These are phyloP conservation scores for Zangia roseola DNA, from an alignment of 768 basidiomycete genomes.

Conservation along the genomic window DNA sequence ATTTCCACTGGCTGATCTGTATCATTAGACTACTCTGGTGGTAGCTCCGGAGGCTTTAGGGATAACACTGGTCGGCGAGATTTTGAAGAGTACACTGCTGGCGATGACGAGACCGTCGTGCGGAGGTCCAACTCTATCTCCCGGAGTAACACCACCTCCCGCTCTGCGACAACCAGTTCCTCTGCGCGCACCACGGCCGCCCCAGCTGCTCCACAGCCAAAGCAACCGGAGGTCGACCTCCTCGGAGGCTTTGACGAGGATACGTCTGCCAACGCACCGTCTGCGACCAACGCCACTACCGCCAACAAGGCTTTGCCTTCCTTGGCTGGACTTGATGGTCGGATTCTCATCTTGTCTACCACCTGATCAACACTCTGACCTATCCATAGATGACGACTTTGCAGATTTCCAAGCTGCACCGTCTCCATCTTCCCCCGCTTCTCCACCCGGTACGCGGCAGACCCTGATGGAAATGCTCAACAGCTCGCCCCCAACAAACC, in stretches of 20 bases:
- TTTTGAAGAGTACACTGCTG: conserved; percentile 96
- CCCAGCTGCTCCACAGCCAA: conserved; percentile 36
- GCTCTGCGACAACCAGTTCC: conserved; percentile 37
- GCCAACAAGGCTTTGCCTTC: conserved; percentile 33
- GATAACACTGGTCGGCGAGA: conserved; percentile 55
- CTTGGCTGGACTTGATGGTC: conserved; percentile 30
- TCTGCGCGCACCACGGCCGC: conserved; percentile 37
- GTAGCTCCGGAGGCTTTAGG: conserved; percentile 57
- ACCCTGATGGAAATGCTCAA: conserved; percentile 52
- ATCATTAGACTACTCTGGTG: conserved; percentile 35
- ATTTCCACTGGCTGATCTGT: conserved; percentile 3
- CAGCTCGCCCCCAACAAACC: conserved; percentile 28
- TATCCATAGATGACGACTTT: conserved; percentile 72
- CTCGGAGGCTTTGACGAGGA: conserved; percentile 71
- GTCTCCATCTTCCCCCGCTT: conserved; percentile 34
- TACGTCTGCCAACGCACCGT: conserved; percentile 37
- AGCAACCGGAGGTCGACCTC: conserved; percentile 63
- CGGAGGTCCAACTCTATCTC: conserved; percentile 41
- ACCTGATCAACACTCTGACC: conserved; percentile 3
- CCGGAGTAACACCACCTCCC: conserved; percentile 28
- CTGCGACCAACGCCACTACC: conserved; percentile 9
- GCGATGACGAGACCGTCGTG: conserved; percentile 72
- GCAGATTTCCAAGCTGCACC: conserved; percentile 83
- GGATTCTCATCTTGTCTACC: background rate
- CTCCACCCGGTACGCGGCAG: conserved; percentile 33